Base-by-base conservation (phyloP, 2,329 filamentous ascomycete genomes). In the Graphilbum sp. region DNA sequence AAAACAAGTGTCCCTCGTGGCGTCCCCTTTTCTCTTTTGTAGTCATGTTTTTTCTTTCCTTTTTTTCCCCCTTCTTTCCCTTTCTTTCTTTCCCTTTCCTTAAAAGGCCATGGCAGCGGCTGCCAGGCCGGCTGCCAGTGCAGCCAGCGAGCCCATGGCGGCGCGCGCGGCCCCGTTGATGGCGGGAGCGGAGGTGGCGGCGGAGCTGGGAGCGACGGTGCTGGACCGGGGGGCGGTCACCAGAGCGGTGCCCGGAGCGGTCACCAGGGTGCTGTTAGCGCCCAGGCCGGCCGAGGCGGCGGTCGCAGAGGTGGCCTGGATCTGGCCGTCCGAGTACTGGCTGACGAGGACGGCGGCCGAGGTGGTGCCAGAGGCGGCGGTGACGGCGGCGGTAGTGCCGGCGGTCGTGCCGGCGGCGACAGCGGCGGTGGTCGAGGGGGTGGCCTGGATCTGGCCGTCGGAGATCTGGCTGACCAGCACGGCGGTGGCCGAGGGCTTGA, bases 301-400 rank as follows among this genome's bases (percentile, higher is more conserved):
- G n/a, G n/a, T n/a, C n/a, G 45, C 43, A 5, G 45, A 41, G 9
- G 59, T 61, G 8, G 60, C 58, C 48, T 67, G 61, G 44, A 66
- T 53, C 50, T 69, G 64, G 30, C 64, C 66, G 41, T 69, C 66
- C 4, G 56, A 55, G 45, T 57, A 57, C 52, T 67, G 60, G 37
- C 55, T 56, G 24, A 64, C 56, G 17, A 55, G 52, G 29, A 54
- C 50, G 32, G 49, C 48, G n/a, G n/a, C n/a, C n/a, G n/a, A n/a
- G n/a, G n/a, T n/a, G n/a, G n/a, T n/a, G n/a, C n/a, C n/a, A n/a
- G n/a, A n/a, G n/a, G n/a, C n/a, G n/a, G n/a, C n/a, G n/a, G n/a
- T n/a, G n/a, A n/a, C n/a, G n/a, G n/a, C n/a, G n/a, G n/a, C n/a
- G n/a, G n/a, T n/a, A n/a, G n/a, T n/a, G n/a, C n/a, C n/a, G 12